Evolutionary conservation across 345 rosid genomes (phyloP).

Genomic region (Gossypium australe): DNA sequence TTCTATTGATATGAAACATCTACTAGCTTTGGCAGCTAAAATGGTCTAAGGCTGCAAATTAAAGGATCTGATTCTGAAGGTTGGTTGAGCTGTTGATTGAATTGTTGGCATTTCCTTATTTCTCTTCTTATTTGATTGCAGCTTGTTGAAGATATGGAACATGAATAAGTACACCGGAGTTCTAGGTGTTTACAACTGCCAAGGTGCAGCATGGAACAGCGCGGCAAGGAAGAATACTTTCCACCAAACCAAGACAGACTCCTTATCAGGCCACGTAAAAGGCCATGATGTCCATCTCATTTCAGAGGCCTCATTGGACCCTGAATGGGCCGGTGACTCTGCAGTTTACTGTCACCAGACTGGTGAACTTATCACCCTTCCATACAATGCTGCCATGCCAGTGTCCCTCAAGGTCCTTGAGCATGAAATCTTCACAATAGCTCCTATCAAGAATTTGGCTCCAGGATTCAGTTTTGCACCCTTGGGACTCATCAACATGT

Average conservation of each 20-base stretch:
- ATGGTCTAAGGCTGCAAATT: not conserved
- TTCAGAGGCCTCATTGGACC: constrained; percentile 58
- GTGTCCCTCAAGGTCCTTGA: constrained; percentile 72
- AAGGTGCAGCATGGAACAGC: constrained; percentile 95
- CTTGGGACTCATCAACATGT: constrained; percentile 73
- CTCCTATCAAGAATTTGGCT: constrained; percentile 56
- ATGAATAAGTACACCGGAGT: constrained; percentile 96
- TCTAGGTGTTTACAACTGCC: constrained; percentile 84
- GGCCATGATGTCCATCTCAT: constrained; percentile 82
- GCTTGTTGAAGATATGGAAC: constrained; percentile 97
- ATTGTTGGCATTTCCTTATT: not conserved
- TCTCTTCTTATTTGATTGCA: constrained; percentile 26
- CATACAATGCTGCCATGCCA: constrained; percentile 60
- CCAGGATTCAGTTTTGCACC: constrained; percentile 67
- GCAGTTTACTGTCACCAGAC: constrained; percentile 52
- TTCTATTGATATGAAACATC: not conserved
- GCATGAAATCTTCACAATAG: constrained; percentile 52
- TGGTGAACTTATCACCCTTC: constrained; percentile 47
- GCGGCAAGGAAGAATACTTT: constrained; percentile 65
- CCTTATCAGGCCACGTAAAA: constrained; percentile 48
- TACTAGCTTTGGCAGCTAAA: not conserved
- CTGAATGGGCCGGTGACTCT: constrained; percentile 60
- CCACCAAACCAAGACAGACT: constrained; percentile 49
- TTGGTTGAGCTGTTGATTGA: not conserved
- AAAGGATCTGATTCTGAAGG: not conserved